Evolutionary conservation across 2,329 filamentous ascomycete genomes (phyloP), one percentile per base, ranked within the genome.

Genomic region (Phyllosticta capitalensis): DNA sequence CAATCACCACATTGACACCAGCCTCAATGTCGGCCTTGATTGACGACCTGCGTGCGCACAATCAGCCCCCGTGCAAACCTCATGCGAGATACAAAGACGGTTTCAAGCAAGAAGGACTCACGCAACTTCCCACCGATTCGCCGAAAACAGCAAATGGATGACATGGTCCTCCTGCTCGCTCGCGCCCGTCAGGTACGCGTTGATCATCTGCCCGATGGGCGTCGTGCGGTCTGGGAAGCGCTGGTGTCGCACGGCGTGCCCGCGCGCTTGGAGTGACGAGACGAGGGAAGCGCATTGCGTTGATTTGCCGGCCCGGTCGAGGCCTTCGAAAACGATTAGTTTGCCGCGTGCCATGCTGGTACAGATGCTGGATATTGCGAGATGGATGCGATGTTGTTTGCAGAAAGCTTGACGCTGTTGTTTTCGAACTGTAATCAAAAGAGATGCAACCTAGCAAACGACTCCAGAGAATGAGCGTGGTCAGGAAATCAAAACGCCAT

Each of bases 231-330:
- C 90, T 92, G 87, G 87, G 71, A 90, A 89, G 58, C 86, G 77
- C 68, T 87, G 76, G 61, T 82, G 79, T 66, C 80, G 78, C 28
- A 85, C 81, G 54, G 76, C 71, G 54, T 78, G 73, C 7, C 82
- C 83, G 59, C 75, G 69, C 5, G 72, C 67, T 58, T 78, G 71
- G 3, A 90, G 76, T 45, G 72, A 75, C 26, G 80, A 72, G 45
- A 79, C 80, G 49, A 96, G 77, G 52, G 84, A 75, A 67, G 86
- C 81, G 65, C 90, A 92, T 80, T 96, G 92, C 33, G 91, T 95
- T 21, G 90, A 92, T 80, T 96, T 96, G 59, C 92, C 92, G 51
- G 91, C 90, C 64, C 90, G 84, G 68, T 96, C 92, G 63, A 96
- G 79, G 1, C 92, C 92, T 76, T 96, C 92, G 59, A 96, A 83